Evolutionary conservation across 2,329 filamentous ascomycete genomes (phyloP).

Genomic region (Colletotrichum gigasporum): DNA sequence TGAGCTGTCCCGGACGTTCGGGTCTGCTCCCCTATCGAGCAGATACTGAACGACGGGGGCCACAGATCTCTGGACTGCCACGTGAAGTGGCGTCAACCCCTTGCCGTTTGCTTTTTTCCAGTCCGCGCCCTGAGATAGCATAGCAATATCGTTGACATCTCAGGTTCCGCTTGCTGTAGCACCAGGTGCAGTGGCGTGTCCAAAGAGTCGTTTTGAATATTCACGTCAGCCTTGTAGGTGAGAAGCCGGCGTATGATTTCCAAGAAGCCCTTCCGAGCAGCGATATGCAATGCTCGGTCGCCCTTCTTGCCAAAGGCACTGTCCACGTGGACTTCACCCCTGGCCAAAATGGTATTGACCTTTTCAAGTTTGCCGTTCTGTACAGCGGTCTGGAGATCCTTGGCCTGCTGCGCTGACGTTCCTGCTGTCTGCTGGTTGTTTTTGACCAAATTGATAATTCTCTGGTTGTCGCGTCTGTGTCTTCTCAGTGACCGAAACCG

Average conservation of each 20-base stretch:
- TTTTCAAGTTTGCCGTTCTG: not conserved
- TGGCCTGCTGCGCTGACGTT: not conserved
- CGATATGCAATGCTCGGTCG: constrained; percentile 3
- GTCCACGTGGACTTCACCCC: not conserved
- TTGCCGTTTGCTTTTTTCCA: not conserved
- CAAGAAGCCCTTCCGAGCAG: constrained; percentile 2
- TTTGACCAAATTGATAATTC: too few relatives aligned
- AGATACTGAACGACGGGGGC: constrained; percentile 5
- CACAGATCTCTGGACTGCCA: not conserved
- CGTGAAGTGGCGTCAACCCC: constrained; percentile 9
- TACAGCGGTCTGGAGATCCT: not conserved
- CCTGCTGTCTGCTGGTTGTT: constrained; percentile 10
- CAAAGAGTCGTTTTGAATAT: not conserved
- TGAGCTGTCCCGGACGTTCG: constrained; percentile 2
- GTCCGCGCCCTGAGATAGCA: not conserved
- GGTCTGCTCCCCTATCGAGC: constrained; percentile 22
- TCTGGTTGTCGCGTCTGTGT: too few relatives aligned
- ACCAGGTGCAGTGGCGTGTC: constrained; percentile 5
- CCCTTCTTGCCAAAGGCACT: not conserved
- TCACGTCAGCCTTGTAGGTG: constrained; percentile 5
- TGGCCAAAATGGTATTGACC: not conserved
- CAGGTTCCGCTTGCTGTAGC: not conserved
- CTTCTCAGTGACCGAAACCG: too few relatives aligned
- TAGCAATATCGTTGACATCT: constrained; percentile 11
- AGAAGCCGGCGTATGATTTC: constrained; percentile 5